Percentiles rank a stretch among this genome's conserved stretches.
phyloP scores from a whole-genome alignment of 805 yeast species.

The Blastobotrys muscicola region DNA sequence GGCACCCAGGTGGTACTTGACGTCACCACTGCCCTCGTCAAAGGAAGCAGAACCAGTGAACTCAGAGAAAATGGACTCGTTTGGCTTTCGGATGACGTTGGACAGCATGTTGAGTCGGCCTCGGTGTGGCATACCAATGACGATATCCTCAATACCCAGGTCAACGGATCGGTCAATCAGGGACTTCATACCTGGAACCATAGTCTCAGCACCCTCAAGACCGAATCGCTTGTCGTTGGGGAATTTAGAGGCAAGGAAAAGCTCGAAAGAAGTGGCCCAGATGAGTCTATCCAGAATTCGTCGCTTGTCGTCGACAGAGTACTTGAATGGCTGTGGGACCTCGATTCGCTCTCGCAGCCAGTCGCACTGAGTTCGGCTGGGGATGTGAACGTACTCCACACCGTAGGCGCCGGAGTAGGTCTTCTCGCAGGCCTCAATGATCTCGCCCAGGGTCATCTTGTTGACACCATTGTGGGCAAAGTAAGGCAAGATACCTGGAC shows the following conservation, averaged over 20 bases:
- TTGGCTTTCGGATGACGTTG: constrained; percentile 96
- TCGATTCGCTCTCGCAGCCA: constrained; percentile 97
- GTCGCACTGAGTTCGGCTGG: constrained; percentile 90
- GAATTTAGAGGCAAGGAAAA: constrained; percentile 87
- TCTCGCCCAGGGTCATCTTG: constrained; percentile 66
- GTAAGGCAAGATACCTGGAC: constrained; percentile 96
- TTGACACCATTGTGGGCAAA: constrained; percentile 60
- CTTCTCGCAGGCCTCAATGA: constrained; percentile 67
- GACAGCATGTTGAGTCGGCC: constrained; percentile 97
- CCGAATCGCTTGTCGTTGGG: constrained; percentile 99
- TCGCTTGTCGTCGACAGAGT: constrained; percentile 81
- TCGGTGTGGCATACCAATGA: constrained; percentile 99
- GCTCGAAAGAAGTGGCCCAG: constrained; percentile 93
- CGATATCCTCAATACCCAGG: constrained; percentile 87
- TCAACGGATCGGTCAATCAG: constrained; percentile 83
- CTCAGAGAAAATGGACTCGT: constrained; percentile 94
- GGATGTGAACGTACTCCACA: constrained; percentile 93
- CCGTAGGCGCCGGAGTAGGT: constrained; percentile 86
- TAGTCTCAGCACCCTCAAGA: constrained; percentile 95
- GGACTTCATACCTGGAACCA: constrained; percentile 94
- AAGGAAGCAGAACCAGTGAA: constrained; percentile 83
- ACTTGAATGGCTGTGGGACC: constrained; percentile 79
- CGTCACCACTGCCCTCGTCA: constrained; percentile 98
- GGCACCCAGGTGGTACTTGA: constrained; percentile 98
- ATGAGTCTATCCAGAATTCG: constrained; percentile 92